Evolutionary conservation across 352 stramenopile species (phyloP), one percentile per base, ranked within the genome.

Genomic region (Plasmopara muralis): DNA sequence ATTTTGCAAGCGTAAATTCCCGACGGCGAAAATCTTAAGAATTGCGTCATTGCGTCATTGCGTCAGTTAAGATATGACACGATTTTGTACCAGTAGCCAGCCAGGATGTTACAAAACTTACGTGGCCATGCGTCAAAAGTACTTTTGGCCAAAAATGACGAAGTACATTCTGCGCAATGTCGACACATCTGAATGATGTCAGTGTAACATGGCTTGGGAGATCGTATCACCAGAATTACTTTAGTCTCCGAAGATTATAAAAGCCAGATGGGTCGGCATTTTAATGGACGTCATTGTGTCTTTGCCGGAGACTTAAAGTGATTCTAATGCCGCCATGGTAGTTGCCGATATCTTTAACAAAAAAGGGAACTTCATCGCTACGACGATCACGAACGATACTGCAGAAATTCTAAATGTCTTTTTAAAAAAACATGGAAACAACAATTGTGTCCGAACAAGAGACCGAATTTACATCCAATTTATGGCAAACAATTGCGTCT

Each of bases 211-310:
- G 9, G 43, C 43, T n/a, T 14, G 45, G 0, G 43, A 39, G 1
- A 31, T 16, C 5, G 53, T 58, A 34, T 31, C 37, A 6, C 35
- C 12, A 8, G n/a, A 49, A n/a, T 5, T 37, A 44, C 3, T 18
- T 53, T 38, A 54, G 9, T 49, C 49, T 15, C 15, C 57, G 3
- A 49, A 58, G 0, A 49, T 63, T 20, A 43, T 20, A 6, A 38
- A 42, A 4, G 2, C 14, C 13, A 34, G 43, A 13, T 57, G 43
- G 37, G 13, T 14, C 20, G 20, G 3, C 20, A 25, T 25, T 25
- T 25, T 1, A 25, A 25, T n/a, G 20, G 20, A 25, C 20, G 1
- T 5, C 4, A 14, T 63, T 13, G 48, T 38, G 0, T 43, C 8
- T 5, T 20, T 55, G 2, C 54, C 41, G 0, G 4, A 2, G 2